Evolutionary conservation across 2,329 filamentous ascomycete genomes (phyloP), one percentile per base, ranked within the genome.

Genomic region (Pestalotiopsis sp.): DNA sequence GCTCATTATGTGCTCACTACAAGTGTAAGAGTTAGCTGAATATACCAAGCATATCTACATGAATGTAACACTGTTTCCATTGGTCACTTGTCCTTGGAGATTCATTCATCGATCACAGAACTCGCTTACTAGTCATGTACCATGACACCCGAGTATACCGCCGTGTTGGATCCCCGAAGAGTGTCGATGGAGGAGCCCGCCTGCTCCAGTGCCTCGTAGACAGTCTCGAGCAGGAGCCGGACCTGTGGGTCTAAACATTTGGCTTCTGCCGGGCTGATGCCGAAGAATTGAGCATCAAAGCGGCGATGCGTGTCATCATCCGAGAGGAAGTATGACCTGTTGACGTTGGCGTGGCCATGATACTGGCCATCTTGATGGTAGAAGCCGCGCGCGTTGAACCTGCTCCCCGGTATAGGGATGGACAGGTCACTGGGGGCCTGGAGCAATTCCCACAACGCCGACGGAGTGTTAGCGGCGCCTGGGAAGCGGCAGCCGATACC

Each of bases 401-500:
- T 73, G 41, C 68, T 67, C 3, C 67, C 6, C 11, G 75, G 75
- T 20, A 76, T 45, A 20, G 71, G 62, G 13, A 17, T 62, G 13
- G 41, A 39, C n/a, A 72, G 11, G 23, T 65, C 39, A 2, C 64
- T 60, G 17, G 70, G 72, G 4, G 59, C 38, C 12, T 67, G 63
- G 14, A 76, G 69, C 17, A 75, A 61, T 7, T 76, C 70, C 75
- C 76, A 78, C 12, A 78, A 66, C 59, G 72, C 71, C 2, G 73
- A 73, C 5, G 75, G 74, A 11, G 72, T 74, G 12, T 61, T 75
- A 1, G 74, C 71, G 31, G 67, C 72, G 4, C 78, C 77, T 3
- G 78, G 75, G 20, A 80, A 77, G 13, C 78, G 73, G 69, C 78
- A 80, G 4, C 72, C 77, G 25, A 66, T 75, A 45, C 79, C 79